These are phyloP conservation scores for Pelargonium fulgidum DNA, from an alignment of 441 rosid species.

Conservation along the genomic window DNA sequence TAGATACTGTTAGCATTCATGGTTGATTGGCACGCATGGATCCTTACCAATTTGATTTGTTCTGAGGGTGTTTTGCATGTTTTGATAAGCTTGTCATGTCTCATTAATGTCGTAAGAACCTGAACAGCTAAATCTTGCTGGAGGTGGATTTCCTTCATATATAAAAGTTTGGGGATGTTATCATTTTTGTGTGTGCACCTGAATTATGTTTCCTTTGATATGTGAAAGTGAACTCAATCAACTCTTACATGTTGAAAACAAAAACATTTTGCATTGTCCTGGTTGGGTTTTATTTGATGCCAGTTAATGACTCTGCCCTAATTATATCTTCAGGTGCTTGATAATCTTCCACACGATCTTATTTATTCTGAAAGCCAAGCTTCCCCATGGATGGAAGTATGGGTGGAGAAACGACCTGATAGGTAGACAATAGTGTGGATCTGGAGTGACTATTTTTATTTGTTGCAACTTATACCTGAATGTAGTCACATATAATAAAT, in stretches of 20 bases:
- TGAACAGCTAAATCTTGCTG: background rate
- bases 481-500: background rate
- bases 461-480: too few relatives aligned
- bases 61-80: background rate
- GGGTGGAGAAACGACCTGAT: slow-evolving; percentile 70
- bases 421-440: slow-evolving; percentile 31
- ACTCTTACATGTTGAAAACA: too few relatives aligned
- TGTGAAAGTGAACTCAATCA: background rate
- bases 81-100: slow-evolving; percentile 9
- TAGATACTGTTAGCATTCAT: slow-evolving; percentile 5
- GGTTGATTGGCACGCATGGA: slow-evolving; percentile 6
- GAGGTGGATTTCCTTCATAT: background rate
- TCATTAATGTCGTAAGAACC: slow-evolving; percentile 7
- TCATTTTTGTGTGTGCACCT: background rate
- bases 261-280: background rate
- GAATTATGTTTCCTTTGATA: background rate
- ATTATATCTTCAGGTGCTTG: slow-evolving; percentile 57
- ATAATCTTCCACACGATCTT: slow-evolving; percentile 95
- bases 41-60: background rate
- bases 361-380: slow-evolving; percentile 70
- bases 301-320: background rate
- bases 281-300: background rate
- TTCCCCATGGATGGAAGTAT: slow-evolving; percentile 92
- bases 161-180: background rate
- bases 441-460: too few relatives aligned